Evolutionary conservation across 805 yeast species (phyloP).

Genomic region (Sugiyamaella americana): DNA sequence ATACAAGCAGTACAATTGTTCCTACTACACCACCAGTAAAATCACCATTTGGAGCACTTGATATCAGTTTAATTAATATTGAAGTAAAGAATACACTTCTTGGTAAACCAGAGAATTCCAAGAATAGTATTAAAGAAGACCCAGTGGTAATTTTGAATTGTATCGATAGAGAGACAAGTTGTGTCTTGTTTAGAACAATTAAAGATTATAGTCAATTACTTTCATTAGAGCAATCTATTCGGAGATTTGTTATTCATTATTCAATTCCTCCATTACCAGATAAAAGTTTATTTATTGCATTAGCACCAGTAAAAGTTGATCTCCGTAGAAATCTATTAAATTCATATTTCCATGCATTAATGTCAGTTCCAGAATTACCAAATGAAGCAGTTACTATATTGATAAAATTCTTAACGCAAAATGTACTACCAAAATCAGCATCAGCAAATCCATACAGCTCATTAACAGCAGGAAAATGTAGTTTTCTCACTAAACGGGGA

Average conservation of each 20-base stretch:
- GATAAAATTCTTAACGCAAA: conserved; percentile 62
- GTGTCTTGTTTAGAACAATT: conserved; percentile 69
- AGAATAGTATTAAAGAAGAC: conserved; percentile 30
- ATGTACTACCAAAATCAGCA: conserved; percentile 35
- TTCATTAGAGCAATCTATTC: conserved; percentile 53
- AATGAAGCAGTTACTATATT: conserved; percentile 44
- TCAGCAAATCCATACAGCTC: conserved; percentile 33
- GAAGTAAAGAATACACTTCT: conserved; percentile 20
- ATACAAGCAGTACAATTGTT: too few species aligned
- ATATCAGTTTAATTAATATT: conserved; percentile 17
- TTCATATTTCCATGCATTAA: conserved; percentile 53
- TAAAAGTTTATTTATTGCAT: conserved; percentile 46
- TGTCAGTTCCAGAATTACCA: conserved; percentile 54
- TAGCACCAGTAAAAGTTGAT: conserved; percentile 62
- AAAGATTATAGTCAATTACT: conserved; percentile 58
- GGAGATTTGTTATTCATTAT: conserved; percentile 41
- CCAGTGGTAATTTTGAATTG: conserved; percentile 58
- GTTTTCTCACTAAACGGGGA: conserved; percentile 56
- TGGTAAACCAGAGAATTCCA: conserved; percentile 14
- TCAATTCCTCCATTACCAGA: conserved; percentile 58
- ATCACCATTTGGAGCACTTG: neutral
- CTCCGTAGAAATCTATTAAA: conserved; percentile 48
- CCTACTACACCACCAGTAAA: neutral
- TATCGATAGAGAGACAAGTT: conserved; percentile 51
- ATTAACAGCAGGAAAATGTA: conserved; percentile 49